Evolutionary conservation across 176 grass and related monocot genomes (phyloP).

Genomic region (Pontederia crassipes): DNA sequence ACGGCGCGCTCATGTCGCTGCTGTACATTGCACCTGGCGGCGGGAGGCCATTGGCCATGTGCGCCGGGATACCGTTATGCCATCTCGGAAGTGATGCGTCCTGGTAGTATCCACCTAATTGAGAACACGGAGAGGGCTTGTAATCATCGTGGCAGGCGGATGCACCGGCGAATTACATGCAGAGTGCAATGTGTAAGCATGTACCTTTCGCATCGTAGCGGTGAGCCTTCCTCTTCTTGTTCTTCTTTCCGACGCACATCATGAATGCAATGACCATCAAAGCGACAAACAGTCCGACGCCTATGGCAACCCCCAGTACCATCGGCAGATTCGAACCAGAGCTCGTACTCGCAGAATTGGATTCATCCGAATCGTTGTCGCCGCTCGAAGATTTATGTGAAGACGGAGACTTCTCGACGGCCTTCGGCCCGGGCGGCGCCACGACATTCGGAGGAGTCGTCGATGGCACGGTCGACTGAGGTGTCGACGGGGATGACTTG

Average conservation of each 20-base stretch:
- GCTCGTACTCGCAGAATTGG: background rate
- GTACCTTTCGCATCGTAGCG: constrained; percentile 43
- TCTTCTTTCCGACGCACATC: constrained; percentile 43
- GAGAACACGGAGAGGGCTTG: too few species aligned
- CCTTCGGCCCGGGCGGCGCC: constrained; percentile 4
- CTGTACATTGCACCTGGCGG: constrained; percentile 24
- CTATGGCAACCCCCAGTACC: constrained; percentile 29
- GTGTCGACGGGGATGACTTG: constrained; percentile 7
- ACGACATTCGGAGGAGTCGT: background rate
- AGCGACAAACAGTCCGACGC: constrained; percentile 25
- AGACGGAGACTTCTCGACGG: constrained; percentile 4
- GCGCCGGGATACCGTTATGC: constrained; percentile 13
- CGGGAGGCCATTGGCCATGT: constrained; percentile 9
- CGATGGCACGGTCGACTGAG: background rate
- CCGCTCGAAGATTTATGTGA: background rate
- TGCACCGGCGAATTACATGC: background rate
- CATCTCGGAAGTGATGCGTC: constrained; percentile 33
- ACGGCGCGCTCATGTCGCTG: constrained; percentile 45
- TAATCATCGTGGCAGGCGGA: background rate
- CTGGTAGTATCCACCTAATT: constrained; percentile 31
- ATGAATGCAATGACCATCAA: constrained; percentile 33
- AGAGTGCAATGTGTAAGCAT: background rate
- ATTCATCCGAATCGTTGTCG: background rate
- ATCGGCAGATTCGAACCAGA: constrained; percentile 1
- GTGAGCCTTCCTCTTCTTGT: constrained; percentile 16